A percentile compares a stretch with the other conserved stretches of the same genome.
Evolutionary conservation across 2,329 filamentous ascomycete species (phyloP).

Genomic region (Apiospora marii): DNA sequence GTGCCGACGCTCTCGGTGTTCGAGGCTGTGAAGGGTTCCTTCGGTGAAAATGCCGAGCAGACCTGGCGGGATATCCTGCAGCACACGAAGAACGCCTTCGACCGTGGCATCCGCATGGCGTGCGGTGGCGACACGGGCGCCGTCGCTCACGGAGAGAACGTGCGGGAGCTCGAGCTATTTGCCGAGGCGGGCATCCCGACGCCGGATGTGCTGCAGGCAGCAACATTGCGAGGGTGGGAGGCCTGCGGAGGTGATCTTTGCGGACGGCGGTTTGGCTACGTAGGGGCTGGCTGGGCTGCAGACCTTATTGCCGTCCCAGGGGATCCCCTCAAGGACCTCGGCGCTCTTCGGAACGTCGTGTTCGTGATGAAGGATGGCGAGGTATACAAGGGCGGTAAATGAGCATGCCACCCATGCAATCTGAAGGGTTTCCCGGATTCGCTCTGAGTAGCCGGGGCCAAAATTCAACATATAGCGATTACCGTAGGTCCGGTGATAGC

Average conservation of each 20-base stretch:
- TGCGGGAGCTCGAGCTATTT: conserved; percentile 62
- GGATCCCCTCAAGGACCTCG: conserved; percentile 50
- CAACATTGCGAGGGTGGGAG: conserved; percentile 62
- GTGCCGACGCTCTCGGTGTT: conserved; percentile 60
- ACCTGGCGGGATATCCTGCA: conserved; percentile 39
- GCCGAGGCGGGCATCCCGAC: conserved; percentile 57
- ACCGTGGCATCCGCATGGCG: conserved; percentile 57
- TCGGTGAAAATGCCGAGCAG: conserved; percentile 38
- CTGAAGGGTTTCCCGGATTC: background rate
- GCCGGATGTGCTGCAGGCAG: conserved; percentile 57
- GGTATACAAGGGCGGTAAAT: conserved; percentile 51
- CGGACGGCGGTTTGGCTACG: conserved; percentile 59
- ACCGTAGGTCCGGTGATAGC: background rate
- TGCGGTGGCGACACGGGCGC: conserved; percentile 63
- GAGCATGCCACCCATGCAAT: background rate
- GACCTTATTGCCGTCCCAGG: conserved; percentile 59
- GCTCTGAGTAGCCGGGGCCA: too few relatives aligned
- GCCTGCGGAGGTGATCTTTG: conserved; percentile 60
- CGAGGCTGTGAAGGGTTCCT: conserved; percentile 38
- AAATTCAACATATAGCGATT: background rate
- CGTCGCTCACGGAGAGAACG: conserved; percentile 60
- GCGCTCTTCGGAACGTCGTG: conserved; percentile 53
- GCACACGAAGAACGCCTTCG: conserved; percentile 53
- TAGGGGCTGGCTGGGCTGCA: conserved; percentile 56
- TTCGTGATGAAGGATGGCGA: conserved; percentile 67